These are phyloP conservation scores for Gymnopilus junonius DNA, from an alignment of 768 basidiomycete genomes.

Conservation along the genomic window DNA sequence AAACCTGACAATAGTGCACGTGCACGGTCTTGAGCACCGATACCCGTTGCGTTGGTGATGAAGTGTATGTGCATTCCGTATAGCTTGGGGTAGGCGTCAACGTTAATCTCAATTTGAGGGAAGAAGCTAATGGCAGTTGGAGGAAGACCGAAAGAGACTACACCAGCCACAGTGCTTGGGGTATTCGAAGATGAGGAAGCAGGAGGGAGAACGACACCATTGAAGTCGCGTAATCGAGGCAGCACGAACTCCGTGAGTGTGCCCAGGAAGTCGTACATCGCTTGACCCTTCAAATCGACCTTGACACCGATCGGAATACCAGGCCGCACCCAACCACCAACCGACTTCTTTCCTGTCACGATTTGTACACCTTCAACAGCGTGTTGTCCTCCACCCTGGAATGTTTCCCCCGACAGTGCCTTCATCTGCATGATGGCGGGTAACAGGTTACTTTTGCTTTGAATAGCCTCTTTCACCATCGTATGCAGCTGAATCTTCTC, in stretches of 20 bases:
- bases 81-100: constrained; percentile 83
- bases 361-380: constrained; percentile 80
- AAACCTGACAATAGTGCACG: constrained; percentile 89
- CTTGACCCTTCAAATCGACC: constrained; percentile 86
- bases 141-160: constrained; percentile 87
- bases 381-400: constrained; percentile 71
- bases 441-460: constrained; percentile 73
- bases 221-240: constrained; percentile 92
- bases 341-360: constrained; percentile 67
- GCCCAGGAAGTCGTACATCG: constrained; percentile 94
- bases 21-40: constrained; percentile 90
- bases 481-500: constrained; percentile 87
- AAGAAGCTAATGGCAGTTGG: constrained; percentile 87
- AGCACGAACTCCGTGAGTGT: constrained; percentile 92
- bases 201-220: constrained; percentile 80
- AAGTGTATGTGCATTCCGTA: constrained; percentile 96
- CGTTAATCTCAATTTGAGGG: constrained; percentile 94
- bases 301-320: constrained; percentile 86
- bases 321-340: constrained; percentile 83
- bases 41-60: constrained; percentile 83
- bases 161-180: constrained; percentile 81
- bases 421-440: constrained; percentile 88
- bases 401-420: constrained; percentile 84
- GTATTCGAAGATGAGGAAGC: constrained; percentile 70
- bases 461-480: constrained; percentile 81